Evolutionary conservation across 208 protist species (phyloP), one percentile per base, ranked within the genome.

Genomic region (Herpetomonas samuelpessoai): DNA sequence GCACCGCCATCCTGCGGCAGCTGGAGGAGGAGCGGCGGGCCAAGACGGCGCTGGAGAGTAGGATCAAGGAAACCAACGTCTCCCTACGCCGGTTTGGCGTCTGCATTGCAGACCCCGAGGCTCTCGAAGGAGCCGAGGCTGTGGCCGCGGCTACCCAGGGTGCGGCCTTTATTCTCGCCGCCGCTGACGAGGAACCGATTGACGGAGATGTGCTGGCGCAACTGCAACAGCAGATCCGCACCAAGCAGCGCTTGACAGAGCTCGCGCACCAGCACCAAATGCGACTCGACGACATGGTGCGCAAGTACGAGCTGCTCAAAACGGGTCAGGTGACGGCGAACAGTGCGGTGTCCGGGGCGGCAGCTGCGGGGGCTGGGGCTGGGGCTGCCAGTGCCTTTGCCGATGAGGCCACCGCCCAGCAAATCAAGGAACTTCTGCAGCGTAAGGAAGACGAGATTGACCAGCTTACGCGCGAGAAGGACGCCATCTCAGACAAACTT

Each of bases 271-370:
- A 91, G 64, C 91, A 94, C 47, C 91, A 96, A 53, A 70, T 69
- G 53, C 76, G 76, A 25, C 69, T 96, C 9, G 83, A 91, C 44
- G 82, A 88, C 61, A 83, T 96, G 76, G 70, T 96, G 19, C 79
- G 79, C 50, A 90, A 92, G 59, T 94, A 93, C 62, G 86, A 96
- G 59, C 73, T 92, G 48, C 77, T 95, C 57, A 92, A 91, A 75
- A 92, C 85, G 19, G 88, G 88, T 3, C 74, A 72, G 45, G 74
- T 81, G 0, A 94, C 88, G 18, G 30, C 83, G 16, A 80, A 83
- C 62, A 31, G 39, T 58, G 18, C 24, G 57, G 2, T 25, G 49
- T 21, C 18, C 18, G 30, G n/a, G 44, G 3, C 50, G n/a, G 29
- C 57, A 19, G 62, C 26, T 22, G 65, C 51, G 16, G 35, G 24